A percentile compares a stretch with the other conserved stretches of the same genome.
These are phyloP conservation scores for Kazachstania africana DNA, from an alignment of 805 yeast genomes.

Conservation along the genomic window DNA sequence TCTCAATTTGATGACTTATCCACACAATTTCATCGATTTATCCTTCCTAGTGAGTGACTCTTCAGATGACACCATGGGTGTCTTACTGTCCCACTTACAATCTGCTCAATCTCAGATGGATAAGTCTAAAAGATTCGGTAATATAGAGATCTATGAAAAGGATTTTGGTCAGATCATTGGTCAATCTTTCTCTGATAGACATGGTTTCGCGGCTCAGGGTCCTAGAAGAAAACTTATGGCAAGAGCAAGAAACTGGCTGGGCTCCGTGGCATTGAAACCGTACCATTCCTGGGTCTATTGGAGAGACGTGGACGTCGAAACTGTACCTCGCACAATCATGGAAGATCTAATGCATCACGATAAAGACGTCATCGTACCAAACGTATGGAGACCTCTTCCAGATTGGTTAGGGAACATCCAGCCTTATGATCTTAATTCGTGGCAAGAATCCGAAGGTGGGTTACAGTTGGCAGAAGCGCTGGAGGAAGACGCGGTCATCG, in stretches of 20 bases:
- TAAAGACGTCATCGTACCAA: slow-evolving; percentile 67
- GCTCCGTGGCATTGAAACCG: slow-evolving; percentile 62
- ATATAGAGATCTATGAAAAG: slow-evolving; percentile 77
- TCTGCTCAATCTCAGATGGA: slow-evolving; percentile 58
- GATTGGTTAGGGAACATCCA: slow-evolving; percentile 72
- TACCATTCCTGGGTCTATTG: slow-evolving; percentile 87
- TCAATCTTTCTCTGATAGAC: slow-evolving; percentile 86
- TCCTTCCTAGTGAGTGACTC: slow-evolving; percentile 87
- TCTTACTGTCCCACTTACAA: slow-evolving; percentile 43
- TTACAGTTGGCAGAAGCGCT: slow-evolving; percentile 49
- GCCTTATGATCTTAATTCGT: slow-evolving; percentile 91
- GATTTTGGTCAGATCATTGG: slow-evolving; percentile 92
- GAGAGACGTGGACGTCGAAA: slow-evolving; percentile 80
- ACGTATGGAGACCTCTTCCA: slow-evolving; percentile 97
- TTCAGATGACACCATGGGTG: slow-evolving; percentile 73
- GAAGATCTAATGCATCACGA: slow-evolving; percentile 60
- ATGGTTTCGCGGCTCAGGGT: slow-evolving; percentile 93
- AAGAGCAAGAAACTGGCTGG: slow-evolving; percentile 75
- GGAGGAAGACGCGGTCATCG: slow-evolving; percentile 75
- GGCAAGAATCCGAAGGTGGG: slow-evolving; percentile 84
- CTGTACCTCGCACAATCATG: slow-evolving; percentile 68
- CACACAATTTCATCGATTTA: slow-evolving; percentile 72
- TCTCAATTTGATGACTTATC: slow-evolving; percentile 69
- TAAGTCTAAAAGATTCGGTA: slow-evolving; percentile 56
- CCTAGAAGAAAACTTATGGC: slow-evolving; percentile 78